Conservation (phyloP, 2,329 filamentous ascomycete species). For the Metarhizium sp. region DNA sequence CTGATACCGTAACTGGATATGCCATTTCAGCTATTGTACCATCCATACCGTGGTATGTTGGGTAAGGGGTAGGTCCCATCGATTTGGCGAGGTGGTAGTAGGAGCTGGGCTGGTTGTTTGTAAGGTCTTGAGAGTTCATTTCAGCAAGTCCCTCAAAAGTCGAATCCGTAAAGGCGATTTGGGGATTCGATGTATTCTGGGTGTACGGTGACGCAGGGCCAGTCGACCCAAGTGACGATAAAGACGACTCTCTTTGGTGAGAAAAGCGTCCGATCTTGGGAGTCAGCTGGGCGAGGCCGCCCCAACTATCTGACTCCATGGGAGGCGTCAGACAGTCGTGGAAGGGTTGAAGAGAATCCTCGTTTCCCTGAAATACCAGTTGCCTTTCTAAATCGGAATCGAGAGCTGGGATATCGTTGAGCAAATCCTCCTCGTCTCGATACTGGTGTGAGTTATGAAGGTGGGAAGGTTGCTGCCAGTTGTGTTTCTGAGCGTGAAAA, state of each 20-base stretch:
- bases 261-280: constrained; percentile 28
- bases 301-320: constrained; percentile 35
- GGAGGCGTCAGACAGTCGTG: constrained; percentile 12
- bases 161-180: constrained; percentile 45
- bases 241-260: constrained; percentile 52
- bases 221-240: constrained; percentile 50
- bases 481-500: background rate
- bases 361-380: background rate
- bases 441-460: background rate
- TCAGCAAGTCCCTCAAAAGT: constrained; percentile 35
- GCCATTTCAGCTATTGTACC: constrained; percentile 27
- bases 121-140: constrained; percentile 21
- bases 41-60: constrained; percentile 31
- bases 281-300: constrained; percentile 25
- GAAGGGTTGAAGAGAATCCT: background rate
- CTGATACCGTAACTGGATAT: constrained; percentile 30
- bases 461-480: background rate
- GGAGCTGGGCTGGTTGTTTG: constrained; percentile 21
- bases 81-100: constrained; percentile 40
- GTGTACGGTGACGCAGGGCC: constrained; percentile 52
- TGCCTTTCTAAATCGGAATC: background rate
- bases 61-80: constrained; percentile 26
- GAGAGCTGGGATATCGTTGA: background rate
- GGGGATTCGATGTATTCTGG: constrained; percentile 45
- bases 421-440: background rate